Evolutionary conservation across 2,329 filamentous ascomycete genomes (phyloP), one percentile per base, ranked within the genome.

Genomic region (Claviceps citrina): DNA sequence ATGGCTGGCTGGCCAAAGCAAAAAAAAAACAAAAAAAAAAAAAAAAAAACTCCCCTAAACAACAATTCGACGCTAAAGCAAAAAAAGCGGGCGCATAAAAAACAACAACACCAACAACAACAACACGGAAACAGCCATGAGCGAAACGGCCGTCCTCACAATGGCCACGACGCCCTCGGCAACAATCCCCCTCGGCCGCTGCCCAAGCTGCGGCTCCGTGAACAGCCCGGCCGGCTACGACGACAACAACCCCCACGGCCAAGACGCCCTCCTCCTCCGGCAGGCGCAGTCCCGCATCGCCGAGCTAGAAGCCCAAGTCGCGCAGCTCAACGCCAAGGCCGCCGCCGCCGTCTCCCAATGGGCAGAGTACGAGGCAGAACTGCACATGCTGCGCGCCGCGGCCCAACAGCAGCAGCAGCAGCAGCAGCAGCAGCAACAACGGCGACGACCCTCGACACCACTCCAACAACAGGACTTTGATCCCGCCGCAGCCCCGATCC

Each of bases 341-440:
- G 71, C 76, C 3, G 73, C 76, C 26, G 66, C 67, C 55, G 69
- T 75, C 46, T 71, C 76, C 57, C 71, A 70, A 54, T 78, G 72
- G 71, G 80, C 82, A 53, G 79, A 85, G 63, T 86, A 85, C 66
- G 83, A 89, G 61, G 81, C 85, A 58, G 80, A 86, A 56, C 69
- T 86, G 31, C 66, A 73, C 33, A 65, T 60, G 33, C 65, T 85
- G 40, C 73, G 73, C 47, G 62, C 60, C 27, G 50, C 52, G 26
- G 20, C 32, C 5, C 32, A 8, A 24, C 39, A 33, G 4, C 28
- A 54, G 54, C 48, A 18, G 54, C 34, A 36, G n/a, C 19, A 34
- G 12, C 32, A 24, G 46, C 50, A 15, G 34, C 24, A 10, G 24
- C 19, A 1, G 18, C 34, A 27, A 13, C 34, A 27, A 26, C 10